These are phyloP conservation scores for Candida neerlandica DNA, from an alignment of 1,139 yeast species.

Conservation along the genomic window DNA sequence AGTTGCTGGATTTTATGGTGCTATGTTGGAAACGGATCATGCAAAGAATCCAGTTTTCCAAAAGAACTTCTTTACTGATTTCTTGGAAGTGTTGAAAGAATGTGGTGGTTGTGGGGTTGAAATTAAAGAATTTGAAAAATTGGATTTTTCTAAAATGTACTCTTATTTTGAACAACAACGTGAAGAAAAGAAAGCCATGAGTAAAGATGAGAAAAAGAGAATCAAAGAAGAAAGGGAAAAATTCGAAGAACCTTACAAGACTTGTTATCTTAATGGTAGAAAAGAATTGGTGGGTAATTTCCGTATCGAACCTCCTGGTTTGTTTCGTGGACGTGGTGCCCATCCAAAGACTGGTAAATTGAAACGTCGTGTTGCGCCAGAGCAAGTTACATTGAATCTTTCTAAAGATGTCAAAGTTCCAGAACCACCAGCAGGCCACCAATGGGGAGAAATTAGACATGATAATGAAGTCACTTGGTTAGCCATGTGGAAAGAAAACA, in stretches of 20 bases:
- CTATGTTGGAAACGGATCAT: constrained; percentile 86
- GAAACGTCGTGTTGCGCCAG: constrained; percentile 82
- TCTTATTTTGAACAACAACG: constrained; percentile 70
- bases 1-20: constrained; percentile 94
- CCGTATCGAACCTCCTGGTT: constrained; percentile 93
- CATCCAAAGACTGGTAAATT: constrained; percentile 95
- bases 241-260: constrained; percentile 78
- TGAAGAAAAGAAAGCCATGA: constrained; percentile 69
- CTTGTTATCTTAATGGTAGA: constrained; percentile 82
- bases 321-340: constrained; percentile 95
- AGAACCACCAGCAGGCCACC: constrained; percentile 81
- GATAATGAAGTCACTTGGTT: constrained; percentile 94
- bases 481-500: constrained; percentile 96
- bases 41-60: constrained; percentile 85
- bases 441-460: constrained; percentile 88
- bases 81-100: constrained; percentile 66
- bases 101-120: constrained; percentile 54
- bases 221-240: constrained; percentile 72
- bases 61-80: constrained; percentile 83
- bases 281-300: constrained; percentile 93
- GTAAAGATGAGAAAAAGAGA: constrained; percentile 72
- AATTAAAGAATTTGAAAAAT: constrained; percentile 62
- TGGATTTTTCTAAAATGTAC: constrained; percentile 79
- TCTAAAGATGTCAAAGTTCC: constrained; percentile 77
- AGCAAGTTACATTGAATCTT: constrained; percentile 83